These are phyloP conservation scores for Petunia axillaris DNA, from an alignment of 257 asterid genomes.

Conservation along the genomic window DNA sequence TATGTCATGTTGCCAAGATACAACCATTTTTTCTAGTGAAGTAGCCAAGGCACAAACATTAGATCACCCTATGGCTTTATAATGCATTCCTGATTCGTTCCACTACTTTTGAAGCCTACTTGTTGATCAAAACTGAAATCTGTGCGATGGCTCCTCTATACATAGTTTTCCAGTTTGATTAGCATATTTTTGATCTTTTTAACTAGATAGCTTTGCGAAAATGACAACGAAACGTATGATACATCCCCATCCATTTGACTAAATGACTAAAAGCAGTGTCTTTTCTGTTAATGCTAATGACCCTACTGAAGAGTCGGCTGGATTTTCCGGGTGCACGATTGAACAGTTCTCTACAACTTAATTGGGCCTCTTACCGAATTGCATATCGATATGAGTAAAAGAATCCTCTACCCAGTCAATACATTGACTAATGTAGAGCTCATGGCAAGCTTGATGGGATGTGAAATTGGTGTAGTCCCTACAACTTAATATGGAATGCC, in stretches of 20 bases:
- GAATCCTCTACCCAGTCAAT: neutral
- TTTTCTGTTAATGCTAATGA: no score
- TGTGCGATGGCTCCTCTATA: neutral
- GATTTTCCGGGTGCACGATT: no score
- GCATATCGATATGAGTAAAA: no score
- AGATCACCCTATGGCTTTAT: neutral
- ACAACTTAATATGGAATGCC: neutral
- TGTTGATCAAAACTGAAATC: neutral
- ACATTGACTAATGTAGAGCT: neutral
- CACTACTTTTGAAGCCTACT: conserved; percentile 9
- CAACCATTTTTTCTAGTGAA: neutral
- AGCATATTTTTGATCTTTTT: neutral
- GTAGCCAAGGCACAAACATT: neutral
- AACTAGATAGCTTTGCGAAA: neutral
- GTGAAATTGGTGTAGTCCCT: neutral
- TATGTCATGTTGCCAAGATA: conserved; percentile 11
- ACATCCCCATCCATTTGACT: neutral
- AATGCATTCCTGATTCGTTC: neutral
- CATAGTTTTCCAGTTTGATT: neutral
- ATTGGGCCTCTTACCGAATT: neutral
- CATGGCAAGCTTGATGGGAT: neutral
- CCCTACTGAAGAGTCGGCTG: no score
- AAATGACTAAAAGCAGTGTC: neutral
- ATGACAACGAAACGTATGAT: neutral
- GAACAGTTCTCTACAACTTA: no score